A percentile compares a stretch with the other conserved stretches of the same genome.
These are phyloP conservation scores for Raphidocelis subcapitata DNA, from an alignment of 139 green algal species.

Conservation along the genomic window DNA sequence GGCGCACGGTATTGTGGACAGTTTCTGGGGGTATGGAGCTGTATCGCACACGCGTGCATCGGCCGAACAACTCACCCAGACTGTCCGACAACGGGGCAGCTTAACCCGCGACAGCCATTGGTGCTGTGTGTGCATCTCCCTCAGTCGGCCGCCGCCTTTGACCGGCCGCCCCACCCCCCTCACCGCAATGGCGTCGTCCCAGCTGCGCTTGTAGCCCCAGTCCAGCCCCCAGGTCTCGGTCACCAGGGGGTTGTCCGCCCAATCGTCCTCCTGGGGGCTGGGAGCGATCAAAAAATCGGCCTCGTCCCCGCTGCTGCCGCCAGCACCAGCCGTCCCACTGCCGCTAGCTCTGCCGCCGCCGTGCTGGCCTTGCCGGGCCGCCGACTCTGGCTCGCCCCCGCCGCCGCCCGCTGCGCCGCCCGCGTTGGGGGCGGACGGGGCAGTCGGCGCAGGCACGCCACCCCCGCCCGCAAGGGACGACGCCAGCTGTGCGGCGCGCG, in stretches of 20 bases:
- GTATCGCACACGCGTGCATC: neutral
- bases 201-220: conserved; percentile 59
- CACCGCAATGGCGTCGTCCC: conserved; percentile 53
- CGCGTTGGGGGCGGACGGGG: too few species aligned
- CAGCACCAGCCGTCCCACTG: neutral
- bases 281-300: neutral
- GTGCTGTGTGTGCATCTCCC: neutral
- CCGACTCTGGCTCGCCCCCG: neutral
- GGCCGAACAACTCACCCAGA: neutral
- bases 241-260: conserved; percentile 80
- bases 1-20: neutral
- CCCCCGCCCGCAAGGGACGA: too few species aligned
- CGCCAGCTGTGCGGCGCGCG: too few species aligned
- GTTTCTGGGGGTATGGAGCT: neutral
- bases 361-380: neutral
- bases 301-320: neutral
- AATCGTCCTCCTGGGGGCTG: conserved; percentile 56
- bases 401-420: neutral
- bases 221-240: conserved; percentile 50
- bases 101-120: neutral
- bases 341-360: conserved; percentile 14
- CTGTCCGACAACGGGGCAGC: neutral
- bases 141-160: neutral
- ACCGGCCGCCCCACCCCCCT: neutral
- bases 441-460: too few species aligned